Evolutionary conservation across 805 yeast species (phyloP).

Genomic region (Teunomyces lycoperdinae): DNA sequence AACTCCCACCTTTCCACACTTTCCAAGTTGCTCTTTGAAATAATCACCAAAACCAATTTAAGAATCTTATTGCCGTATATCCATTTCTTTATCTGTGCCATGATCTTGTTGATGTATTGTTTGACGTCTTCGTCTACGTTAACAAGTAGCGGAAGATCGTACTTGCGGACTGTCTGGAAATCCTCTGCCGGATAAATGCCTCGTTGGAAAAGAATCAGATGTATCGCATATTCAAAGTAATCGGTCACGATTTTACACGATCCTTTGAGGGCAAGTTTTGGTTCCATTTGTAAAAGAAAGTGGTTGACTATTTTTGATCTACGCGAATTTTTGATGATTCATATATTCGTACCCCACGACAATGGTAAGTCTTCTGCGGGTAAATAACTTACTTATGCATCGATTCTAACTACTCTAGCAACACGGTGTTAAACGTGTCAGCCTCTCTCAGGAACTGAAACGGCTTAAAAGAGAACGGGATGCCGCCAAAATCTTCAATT

Average conservation of each 20-base stretch:
- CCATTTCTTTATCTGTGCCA: slow-evolving; percentile 68
- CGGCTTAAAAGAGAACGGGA: slow-evolving; percentile 55
- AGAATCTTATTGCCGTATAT: slow-evolving; percentile 65
- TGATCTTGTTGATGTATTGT: slow-evolving; percentile 61
- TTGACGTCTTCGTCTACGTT: slow-evolving; percentile 75
- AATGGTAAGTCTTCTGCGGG: not conserved
- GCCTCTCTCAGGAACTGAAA: slow-evolving; percentile 54
- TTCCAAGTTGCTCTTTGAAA: slow-evolving; percentile 64
- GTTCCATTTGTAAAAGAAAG: slow-evolving; percentile 5
- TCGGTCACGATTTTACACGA: slow-evolving; percentile 78
- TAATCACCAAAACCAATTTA: slow-evolving; percentile 68
- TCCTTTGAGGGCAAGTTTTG: slow-evolving; percentile 65
- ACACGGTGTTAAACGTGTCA: slow-evolving; percentile 73
- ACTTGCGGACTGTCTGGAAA: slow-evolving; percentile 72
- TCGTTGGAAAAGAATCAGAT: slow-evolving; percentile 80
- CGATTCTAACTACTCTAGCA: slow-evolving; percentile 20
- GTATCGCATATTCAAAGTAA: slow-evolving; percentile 78
- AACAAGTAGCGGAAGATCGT: slow-evolving; percentile 71
- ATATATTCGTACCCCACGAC: not conserved
- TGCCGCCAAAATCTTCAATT: slow-evolving; percentile 54
- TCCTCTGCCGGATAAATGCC: slow-evolving; percentile 89
- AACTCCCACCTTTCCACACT: slow-evolving; percentile 88
- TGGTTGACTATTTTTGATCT: not conserved
- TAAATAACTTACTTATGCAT: no score
- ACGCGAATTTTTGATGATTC: not conserved